Evolutionary conservation across 371 early-diverging fungal genomes (phyloP), one percentile per base, ranked within the genome.

Genomic region (Mucor plumbeus): DNA sequence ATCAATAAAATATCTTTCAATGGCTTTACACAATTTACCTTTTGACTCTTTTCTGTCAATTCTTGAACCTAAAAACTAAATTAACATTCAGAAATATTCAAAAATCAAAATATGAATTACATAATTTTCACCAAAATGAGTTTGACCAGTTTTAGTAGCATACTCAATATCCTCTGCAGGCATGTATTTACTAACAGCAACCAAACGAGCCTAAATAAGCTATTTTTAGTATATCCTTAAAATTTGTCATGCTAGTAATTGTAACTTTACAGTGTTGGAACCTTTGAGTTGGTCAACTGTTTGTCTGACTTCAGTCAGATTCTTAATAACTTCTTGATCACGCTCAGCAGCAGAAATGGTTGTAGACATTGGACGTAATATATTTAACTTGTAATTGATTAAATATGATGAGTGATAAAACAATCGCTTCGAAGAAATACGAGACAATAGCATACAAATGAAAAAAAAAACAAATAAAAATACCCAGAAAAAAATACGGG

Each of bases 111-210:
- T 26, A 17, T 14, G 2, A 70, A 81, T 71, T 85, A 95, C 96
- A 85, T 94, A 95, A 74, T 96, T 97, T 69, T 98, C 98, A 64
- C 99, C 98, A 81, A 97, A 98, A 64, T 97, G 96, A 7, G 93
- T 87, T 55, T 97, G 97, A 0, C 95, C 95, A 5, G 77, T 71
- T 19, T 87, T 87, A 65, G 94, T 93, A 5, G 94, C 94, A 4
- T 86, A 87, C 66, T 80, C 41, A 36, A 98, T 78, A 74, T 94
- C 97, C 13, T 88, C 80, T 4, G 81, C 84, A 10, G 97, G 96
- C 79, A 95, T 96, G 41, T 88, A 89, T 76, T 98, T 98, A 81
- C 93, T 93, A 26, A 97, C 97, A 7, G 97, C 97, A 3, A 98
- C 98, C 43, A 98, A 78, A 17, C 78, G 74, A 39, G 78, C 79